Evolutionary conservation across 2,329 filamentous ascomycete genomes (phyloP).

Genomic region (Colletotrichum liriopes): DNA sequence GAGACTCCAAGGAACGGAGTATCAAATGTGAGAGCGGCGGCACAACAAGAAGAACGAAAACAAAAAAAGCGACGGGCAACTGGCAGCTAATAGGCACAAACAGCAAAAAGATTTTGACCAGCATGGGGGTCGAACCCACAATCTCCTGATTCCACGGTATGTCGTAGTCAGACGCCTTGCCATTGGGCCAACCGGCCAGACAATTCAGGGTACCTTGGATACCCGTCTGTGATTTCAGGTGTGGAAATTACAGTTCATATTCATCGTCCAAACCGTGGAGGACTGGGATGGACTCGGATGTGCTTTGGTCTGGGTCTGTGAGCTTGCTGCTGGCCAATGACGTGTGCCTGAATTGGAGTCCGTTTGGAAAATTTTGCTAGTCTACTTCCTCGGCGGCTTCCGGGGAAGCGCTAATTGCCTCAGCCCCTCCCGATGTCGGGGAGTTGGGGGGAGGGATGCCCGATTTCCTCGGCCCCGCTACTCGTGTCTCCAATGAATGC

Average conservation of each 20-base stretch:
- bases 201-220: slow-evolving; percentile 11
- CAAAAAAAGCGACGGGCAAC: too few species aligned
- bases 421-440: slow-evolving; percentile 20
- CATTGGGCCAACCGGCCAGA: slow-evolving; percentile 54
- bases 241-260: not conserved
- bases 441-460: not conserved
- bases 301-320: not conserved
- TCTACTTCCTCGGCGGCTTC: not conserved
- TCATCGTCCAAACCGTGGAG: fast-evolving
- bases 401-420: not conserved
- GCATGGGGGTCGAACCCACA: slow-evolving; percentile 44
- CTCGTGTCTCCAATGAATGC: not conserved
- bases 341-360: not conserved
- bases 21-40: too few species aligned
- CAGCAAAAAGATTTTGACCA: slow-evolving; percentile 28
- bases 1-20: too few species aligned
- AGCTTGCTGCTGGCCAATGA: not conserved
- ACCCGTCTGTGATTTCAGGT: not conserved
- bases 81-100: too few species aligned
- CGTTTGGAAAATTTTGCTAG: not conserved
- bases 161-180: slow-evolving; percentile 62
- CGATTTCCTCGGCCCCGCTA: slow-evolving; percentile 9
- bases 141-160: slow-evolving; percentile 42
- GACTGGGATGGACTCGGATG: too few species aligned
- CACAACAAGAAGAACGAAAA: too few species aligned